Evolutionary conservation across 2,329 filamentous ascomycete genomes (phyloP), one percentile per base, ranked within the genome.

Genomic region (Falciphora oryzae): DNA sequence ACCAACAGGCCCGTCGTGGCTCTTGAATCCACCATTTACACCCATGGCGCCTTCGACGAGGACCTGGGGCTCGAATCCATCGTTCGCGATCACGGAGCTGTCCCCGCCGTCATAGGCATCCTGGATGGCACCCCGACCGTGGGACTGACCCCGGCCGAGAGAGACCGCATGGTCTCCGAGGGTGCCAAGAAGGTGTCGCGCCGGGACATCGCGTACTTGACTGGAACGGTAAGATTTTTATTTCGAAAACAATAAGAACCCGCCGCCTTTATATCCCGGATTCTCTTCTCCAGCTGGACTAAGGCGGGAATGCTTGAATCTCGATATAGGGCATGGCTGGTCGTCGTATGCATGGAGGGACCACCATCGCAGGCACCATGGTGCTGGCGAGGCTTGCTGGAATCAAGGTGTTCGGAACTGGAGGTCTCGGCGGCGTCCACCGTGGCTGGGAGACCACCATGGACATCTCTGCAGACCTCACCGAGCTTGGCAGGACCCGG

Each of bases 11-110:
- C 95, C 0, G 89, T 99, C 4, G 93, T 99, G 14, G 95, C 94
- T 22, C 83, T 99, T 5, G 95, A 99, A 77, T 93, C 92, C 2
- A 97, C 95, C 5, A 98, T 99, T 70, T 98, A 99, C 77, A 99
- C 95, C 1, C 95, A 99, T 77, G 93, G 93, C 57, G 88, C 90
- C 28, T 81, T 99, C 18, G 91, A 92, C n/a, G 85, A 87, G 44
- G 82, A 84, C 59, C 78, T 86, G 27, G 84, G 89, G 60, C 85
- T 98, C 66, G 92, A 97, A 73, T 87, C 88, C 16, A 83, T 96
- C 57, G 90, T 98, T 62, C 89, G 95, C 59, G 80, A 83, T 57
- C 85, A 93, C 75, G 95, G 95, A 56, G 92, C 84, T 22, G 84
- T 97, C 18, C 95, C 95, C 3, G 95, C 95, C 35, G 96, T 96